Conservation (phyloP, 129 eudicot genomes). For the Solidago caesia region DNA sequence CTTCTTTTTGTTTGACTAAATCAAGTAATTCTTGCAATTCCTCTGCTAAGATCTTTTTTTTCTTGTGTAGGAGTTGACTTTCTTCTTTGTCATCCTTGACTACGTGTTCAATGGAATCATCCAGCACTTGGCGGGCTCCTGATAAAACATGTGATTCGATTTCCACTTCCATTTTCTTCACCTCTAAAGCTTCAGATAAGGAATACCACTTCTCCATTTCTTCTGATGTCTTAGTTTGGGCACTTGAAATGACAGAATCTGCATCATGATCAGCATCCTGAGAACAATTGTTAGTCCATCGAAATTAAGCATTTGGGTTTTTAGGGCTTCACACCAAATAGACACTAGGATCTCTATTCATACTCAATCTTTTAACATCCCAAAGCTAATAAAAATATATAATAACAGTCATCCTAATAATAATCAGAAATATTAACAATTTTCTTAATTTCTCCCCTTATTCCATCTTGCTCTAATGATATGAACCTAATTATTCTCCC, state of each 20-base stretch:
- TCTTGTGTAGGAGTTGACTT: constrained; percentile 49
- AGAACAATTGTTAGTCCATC: constrained; percentile 15
- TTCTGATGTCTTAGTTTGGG: constrained; percentile 48
- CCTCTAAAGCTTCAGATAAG: constrained; percentile 52
- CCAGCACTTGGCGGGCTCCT: constrained; percentile 46
- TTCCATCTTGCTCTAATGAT: background rate
- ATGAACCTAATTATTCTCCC: constrained; percentile 1
- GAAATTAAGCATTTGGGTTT: constrained; percentile 3
- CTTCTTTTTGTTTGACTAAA: constrained; percentile 74
- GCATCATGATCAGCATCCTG: constrained; percentile 72
- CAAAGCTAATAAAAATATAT: background rate
- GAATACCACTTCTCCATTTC: constrained; percentile 55
- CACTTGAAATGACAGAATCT: constrained; percentile 49
- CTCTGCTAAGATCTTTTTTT: constrained; percentile 45
- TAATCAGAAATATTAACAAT: background rate
- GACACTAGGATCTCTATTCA: background rate
- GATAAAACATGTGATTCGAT: constrained; percentile 51
- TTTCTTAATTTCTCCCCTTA: background rate
- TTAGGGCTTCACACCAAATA: background rate
- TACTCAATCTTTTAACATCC: background rate
- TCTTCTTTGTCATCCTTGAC: constrained; percentile 60
- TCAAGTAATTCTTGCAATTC: constrained; percentile 61
- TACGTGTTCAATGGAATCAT: constrained; percentile 50
- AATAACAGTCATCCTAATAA: constrained; percentile 1
- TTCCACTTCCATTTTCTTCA: constrained; percentile 57